phyloP scores from a whole-genome alignment of 805 yeast genomes.

The Trichomonascus vanleenenianus region DNA sequence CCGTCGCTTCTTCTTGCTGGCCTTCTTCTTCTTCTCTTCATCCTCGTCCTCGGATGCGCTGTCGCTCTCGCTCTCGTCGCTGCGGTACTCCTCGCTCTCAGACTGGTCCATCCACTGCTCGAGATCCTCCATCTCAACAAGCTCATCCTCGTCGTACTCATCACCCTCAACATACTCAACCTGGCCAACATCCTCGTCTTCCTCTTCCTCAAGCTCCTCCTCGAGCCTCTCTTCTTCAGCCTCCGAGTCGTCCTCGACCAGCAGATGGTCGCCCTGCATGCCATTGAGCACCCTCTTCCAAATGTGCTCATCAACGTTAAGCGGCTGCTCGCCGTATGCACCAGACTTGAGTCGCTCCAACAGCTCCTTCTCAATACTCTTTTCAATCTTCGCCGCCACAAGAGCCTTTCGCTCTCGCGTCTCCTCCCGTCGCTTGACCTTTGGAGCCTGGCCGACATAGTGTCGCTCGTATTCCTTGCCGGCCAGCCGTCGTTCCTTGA shows the following conservation, averaged over 20 bases:
- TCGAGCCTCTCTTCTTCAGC: conserved; percentile 42
- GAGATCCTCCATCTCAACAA: conserved; percentile 88
- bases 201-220: conserved; percentile 43
- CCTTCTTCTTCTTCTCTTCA: conserved; percentile 5
- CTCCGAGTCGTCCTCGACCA: conserved; percentile 34
- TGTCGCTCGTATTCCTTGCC: conserved; percentile 87
- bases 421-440: conserved; percentile 90
- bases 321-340: conserved; percentile 96
- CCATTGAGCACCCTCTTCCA: conserved; percentile 88
- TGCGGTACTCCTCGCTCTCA: conserved; percentile 30
- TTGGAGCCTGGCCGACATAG: conserved; percentile 85
- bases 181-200: conserved; percentile 55
- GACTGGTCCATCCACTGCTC: conserved; percentile 68
- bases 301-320: conserved; percentile 90
- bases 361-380: conserved; percentile 91
- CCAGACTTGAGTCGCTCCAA: conserved; percentile 93
- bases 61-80: conserved; percentile 28
- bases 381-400: conserved; percentile 93
- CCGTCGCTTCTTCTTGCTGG: conserved; percentile 9
- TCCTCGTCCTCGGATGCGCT: conserved; percentile 30
- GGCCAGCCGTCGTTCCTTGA: conserved; percentile 90
- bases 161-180: conserved; percentile 87
- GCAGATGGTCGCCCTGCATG: conserved; percentile 56
- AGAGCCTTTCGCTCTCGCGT: conserved; percentile 94
- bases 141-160: conserved; percentile 45